These are phyloP conservation scores for Cyberlindnera xishuangbannaensis DNA, from an alignment of 805 yeast genomes.

Conservation along the genomic window DNA sequence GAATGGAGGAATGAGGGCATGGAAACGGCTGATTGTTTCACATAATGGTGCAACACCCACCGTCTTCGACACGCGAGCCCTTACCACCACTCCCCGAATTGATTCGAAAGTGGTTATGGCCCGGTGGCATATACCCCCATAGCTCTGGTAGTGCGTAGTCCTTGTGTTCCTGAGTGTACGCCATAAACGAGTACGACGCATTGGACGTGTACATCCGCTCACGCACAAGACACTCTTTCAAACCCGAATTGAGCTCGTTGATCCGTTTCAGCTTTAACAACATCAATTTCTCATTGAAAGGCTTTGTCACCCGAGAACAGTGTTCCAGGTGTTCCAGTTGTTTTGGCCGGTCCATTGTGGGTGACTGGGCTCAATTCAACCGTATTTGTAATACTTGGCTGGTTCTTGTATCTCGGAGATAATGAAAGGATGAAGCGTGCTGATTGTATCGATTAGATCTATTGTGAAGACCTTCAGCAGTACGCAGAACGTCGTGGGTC, in stretches of 20 bases:
- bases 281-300: conserved; percentile 37
- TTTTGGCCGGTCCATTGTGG: background rate
- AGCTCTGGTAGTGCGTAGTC: conserved; percentile 36
- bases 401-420: too few relatives aligned
- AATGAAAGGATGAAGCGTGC: too few relatives aligned
- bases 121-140: conserved; percentile 34
- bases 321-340: too few relatives aligned
- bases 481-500: too few relatives aligned
- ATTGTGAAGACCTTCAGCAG: too few relatives aligned
- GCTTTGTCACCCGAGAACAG: too few relatives aligned
- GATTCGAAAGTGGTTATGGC: conserved; percentile 33
- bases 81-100: conserved; percentile 4
- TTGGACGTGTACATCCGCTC: conserved; percentile 62
- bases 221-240: conserved; percentile 44
- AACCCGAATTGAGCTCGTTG: conserved; percentile 47
- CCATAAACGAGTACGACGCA: conserved; percentile 44
- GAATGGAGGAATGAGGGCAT: background rate
- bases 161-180: conserved; percentile 29
- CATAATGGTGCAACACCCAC: conserved; percentile 33
- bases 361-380: background rate
- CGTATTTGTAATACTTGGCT: too few relatives aligned
- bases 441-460: too few relatives aligned
- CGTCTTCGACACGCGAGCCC: background rate
- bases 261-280: conserved; percentile 56
- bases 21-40: conserved; percentile 14